Base-by-base conservation (phyloP, 129 eudicot genomes). In the Escallonia rubra region DNA sequence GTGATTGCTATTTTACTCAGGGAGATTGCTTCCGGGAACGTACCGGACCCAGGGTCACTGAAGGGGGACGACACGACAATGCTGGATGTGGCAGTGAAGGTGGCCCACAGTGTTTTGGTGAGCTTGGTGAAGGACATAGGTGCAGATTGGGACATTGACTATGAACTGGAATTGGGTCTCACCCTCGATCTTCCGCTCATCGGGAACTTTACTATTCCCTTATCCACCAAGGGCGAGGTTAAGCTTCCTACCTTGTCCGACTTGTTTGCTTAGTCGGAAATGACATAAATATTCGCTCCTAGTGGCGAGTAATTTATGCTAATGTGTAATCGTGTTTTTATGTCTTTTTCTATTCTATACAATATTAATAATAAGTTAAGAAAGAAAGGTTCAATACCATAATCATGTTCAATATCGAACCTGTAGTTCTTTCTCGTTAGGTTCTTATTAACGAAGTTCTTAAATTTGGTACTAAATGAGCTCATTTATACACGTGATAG, bases 21-120 rank as follows among this genome's bases (percentile, higher is more conserved):
- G 90, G 90, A 73, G 77, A 83, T 91, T 6, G 88, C 83, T 10
- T 81, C 90, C 38, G 97, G 97, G n/a, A 74, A 57, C 0, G 45
- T 91, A 11, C 94, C 96, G 5, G 97, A 91, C 71, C 97, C 97
- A 23, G 97, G 97, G 0, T 91, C 96, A 1, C 46, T 91, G 41
- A 83, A 79, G 73, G 96, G 83, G 1, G 59, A 81, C 0, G 94
- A 64, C 4, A 86, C 64, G 15, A 91, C 97, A 42, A 46, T 67
- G 82, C 53, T 91, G 48, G 85, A 91, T 2, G 94, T 88, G 11
- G 81, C 62, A 13, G 41, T 91, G 58, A 83, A 83, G 81, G 97
- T 86, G 52, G 83, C 97, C 13, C 94, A 91, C 74, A 83, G 66
- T 77, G 82, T 82, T 49, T 41, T 91, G 67, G 72, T 78, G 75